Evolutionary conservation across 2,329 filamentous ascomycete genomes (phyloP).

Genomic region (Amauroascus verrucosus): DNA sequence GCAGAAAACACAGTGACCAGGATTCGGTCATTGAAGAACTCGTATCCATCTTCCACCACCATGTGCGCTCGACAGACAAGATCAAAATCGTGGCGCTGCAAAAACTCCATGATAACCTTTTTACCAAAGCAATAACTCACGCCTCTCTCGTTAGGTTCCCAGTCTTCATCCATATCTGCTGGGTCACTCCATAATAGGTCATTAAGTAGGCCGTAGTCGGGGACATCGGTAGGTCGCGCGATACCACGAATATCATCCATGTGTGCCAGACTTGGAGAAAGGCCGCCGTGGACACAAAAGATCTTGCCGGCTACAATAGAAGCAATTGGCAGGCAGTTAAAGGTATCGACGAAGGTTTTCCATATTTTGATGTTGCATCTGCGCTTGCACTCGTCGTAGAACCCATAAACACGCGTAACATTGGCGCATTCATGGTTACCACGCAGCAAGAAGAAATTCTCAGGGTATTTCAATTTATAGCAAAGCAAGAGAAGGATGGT

Average conservation of each 20-base stretch:
- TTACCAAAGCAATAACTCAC: conserved; percentile 99
- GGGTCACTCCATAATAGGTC: conserved; percentile 96
- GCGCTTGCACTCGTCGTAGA: conserved; percentile 96
- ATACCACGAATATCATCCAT: conserved; percentile 99
- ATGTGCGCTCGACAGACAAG: conserved; percentile 95
- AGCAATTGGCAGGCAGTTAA: conserved; percentile 90
- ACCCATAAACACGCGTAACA: conserved; percentile 89
- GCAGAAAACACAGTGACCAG: conserved; percentile 96
- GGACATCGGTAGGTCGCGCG: conserved; percentile 88
- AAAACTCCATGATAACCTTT: conserved; percentile 92
- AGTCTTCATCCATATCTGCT: conserved; percentile 94
- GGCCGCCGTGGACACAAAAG: conserved; percentile 89
- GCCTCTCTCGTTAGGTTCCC: conserved; percentile 93
- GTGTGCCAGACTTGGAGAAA: conserved; percentile 82
- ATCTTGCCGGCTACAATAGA: conserved; percentile 97
- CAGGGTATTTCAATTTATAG: conserved; percentile 94
- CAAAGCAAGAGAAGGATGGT: conserved; percentile 86
- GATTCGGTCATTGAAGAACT: conserved; percentile 93
- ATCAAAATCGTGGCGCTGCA: conserved; percentile 92
- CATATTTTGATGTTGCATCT: conserved; percentile 94
- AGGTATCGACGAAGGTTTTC: conserved; percentile 96
- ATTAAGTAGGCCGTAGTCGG: conserved; percentile 90
- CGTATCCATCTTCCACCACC: conserved; percentile 98
- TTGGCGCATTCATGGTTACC: conserved; percentile 97
- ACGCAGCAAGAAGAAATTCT: conserved; percentile 91